Evolutionary conservation across 2,329 filamentous ascomycete genomes (phyloP).

Genomic region (Hypoxylon sp.): DNA sequence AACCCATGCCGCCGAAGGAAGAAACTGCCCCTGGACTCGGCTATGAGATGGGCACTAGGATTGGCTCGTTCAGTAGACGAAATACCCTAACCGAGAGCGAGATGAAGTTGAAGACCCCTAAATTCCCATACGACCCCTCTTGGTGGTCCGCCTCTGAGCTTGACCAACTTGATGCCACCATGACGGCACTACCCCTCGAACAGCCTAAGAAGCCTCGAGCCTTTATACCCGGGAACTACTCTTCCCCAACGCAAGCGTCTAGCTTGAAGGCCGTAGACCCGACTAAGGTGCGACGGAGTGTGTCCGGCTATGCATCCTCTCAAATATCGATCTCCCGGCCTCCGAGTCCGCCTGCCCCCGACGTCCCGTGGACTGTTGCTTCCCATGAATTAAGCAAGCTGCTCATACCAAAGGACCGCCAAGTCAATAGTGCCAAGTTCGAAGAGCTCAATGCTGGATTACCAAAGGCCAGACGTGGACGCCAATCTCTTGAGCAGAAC

Average conservation of each 20-base stretch:
- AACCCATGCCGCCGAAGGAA: conserved; percentile 57
- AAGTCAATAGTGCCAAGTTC: conserved; percentile 80
- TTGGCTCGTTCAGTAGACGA: conserved; percentile 58
- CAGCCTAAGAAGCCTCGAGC: conserved; percentile 69
- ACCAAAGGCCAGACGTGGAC: conserved; percentile 73
- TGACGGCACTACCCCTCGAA: conserved; percentile 62
- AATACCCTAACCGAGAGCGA: conserved; percentile 53
- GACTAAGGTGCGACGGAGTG: conserved; percentile 73
- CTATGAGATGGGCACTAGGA: conserved; percentile 70
- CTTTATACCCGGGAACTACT: conserved; percentile 79
- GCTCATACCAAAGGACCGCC: conserved; percentile 81
- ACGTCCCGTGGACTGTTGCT: conserved; percentile 89
- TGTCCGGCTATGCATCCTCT: conserved; percentile 68
- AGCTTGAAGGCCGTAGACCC: conserved; percentile 82
- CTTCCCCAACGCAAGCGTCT: conserved; percentile 89
- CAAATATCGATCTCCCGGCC: conserved; percentile 58
- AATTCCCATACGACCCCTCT: conserved; percentile 71
- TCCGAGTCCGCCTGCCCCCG: conserved; percentile 79
- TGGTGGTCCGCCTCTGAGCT: conserved; percentile 81
- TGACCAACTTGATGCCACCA: conserved; percentile 76
- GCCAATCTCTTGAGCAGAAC: conserved; percentile 65
- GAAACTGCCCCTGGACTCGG: conserved; percentile 63
- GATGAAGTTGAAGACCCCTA: conserved; percentile 52
- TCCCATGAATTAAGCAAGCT: conserved; percentile 85
- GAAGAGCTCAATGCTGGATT: conserved; percentile 84